These are phyloP conservation scores for Chloris gayana DNA, from an alignment of 176 grass and related monocot genomes.

Conservation along the genomic window DNA sequence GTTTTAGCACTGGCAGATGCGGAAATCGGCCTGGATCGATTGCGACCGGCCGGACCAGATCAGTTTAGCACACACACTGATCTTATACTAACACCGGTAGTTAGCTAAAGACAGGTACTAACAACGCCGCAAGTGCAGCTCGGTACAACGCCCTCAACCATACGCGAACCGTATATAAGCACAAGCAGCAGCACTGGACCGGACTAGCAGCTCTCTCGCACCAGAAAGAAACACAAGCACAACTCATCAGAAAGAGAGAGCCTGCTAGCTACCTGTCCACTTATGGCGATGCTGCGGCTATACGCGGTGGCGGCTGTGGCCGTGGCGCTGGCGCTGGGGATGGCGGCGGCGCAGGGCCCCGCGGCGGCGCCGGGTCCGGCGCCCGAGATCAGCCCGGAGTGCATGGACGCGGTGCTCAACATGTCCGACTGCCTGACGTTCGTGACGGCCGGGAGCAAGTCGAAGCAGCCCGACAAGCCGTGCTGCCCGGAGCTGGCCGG, in stretches of 20 bases:
- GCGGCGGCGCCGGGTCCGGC: slow-evolving; percentile 38
- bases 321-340: slow-evolving; percentile 33
- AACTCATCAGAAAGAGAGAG: no score
- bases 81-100: not conserved
- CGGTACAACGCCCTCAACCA: not conserved
- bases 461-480: slow-evolving; percentile 55
- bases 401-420: slow-evolving; percentile 66
- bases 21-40: not conserved
- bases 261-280: not conserved
- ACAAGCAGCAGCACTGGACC: not conserved
- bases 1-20: not conserved
- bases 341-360: slow-evolving; percentile 38
- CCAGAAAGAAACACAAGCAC: no score
- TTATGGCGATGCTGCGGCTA: slow-evolving; percentile 40
- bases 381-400: slow-evolving; percentile 40
- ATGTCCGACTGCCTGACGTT: slow-evolving; percentile 81
- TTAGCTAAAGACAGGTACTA: not conserved
- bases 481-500: slow-evolving; percentile 94
- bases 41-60: not conserved
- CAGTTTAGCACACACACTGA: not conserved
- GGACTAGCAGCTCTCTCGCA: not conserved
- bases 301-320: not conserved
- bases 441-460: slow-evolving; percentile 68
- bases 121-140: not conserved
- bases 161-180: slow-evolving; percentile 1